phyloP scores from a whole-genome alignment of 2,329 filamentous ascomycete genomes.

The Fusarium liriodendri region DNA sequence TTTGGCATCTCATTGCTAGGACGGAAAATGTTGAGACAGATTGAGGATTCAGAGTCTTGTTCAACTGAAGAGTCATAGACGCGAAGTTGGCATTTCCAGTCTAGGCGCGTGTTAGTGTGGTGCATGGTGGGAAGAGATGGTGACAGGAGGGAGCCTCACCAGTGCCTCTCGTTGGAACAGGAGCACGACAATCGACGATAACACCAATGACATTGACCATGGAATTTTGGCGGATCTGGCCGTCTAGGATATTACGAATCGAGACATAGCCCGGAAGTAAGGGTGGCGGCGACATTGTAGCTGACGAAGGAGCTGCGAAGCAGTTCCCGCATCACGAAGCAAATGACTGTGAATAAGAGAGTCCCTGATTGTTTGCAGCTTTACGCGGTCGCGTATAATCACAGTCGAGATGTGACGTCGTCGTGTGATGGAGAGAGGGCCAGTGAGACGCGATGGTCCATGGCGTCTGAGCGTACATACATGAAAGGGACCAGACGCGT shows the following conservation, averaged over 20 bases:
- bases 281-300: slow-evolving; percentile 9
- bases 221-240: slow-evolving; percentile 40
- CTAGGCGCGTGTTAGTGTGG: slow-evolving; percentile 49
- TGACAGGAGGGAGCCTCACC: slow-evolving; percentile 54
- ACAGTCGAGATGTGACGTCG: slow-evolving; percentile 1
- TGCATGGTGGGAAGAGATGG: not conserved
- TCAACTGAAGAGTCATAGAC: slow-evolving; percentile 70
- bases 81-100: slow-evolving; percentile 70
- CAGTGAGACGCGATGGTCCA: slow-evolving; percentile 29
- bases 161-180: slow-evolving; percentile 60
- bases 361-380: not conserved
- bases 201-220: slow-evolving; percentile 75
- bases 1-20: slow-evolving; percentile 60
- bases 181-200: slow-evolving; percentile 72
- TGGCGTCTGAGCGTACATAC: not conserved
- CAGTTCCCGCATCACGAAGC: slow-evolving; percentile 6
- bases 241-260: slow-evolving; percentile 58
- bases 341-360: not conserved
- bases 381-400: slow-evolving; percentile 15
- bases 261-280: slow-evolving; percentile 42
- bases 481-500: slow-evolving; percentile 22
- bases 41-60: slow-evolving; percentile 49
- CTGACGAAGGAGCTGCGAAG: slow-evolving; percentile 8
- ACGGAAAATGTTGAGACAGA: slow-evolving; percentile 71
- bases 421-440: not conserved